Base-by-base conservation (phyloP, 208 protist genomes). In the Hexamita inflata region DNA sequence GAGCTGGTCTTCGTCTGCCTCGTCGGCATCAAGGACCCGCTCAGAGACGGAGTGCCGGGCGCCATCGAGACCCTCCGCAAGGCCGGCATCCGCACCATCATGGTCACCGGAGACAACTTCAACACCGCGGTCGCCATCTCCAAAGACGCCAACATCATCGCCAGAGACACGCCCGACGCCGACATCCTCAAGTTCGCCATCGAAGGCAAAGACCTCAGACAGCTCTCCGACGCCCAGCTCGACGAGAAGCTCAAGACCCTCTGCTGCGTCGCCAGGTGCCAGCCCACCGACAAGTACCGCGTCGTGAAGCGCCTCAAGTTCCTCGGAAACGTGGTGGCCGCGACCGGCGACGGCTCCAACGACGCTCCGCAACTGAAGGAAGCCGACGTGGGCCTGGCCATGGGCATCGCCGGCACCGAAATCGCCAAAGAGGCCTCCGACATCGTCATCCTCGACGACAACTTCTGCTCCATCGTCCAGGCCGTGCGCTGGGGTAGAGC, bases 401-500 rank as follows among this genome's bases (percentile, higher is more conserved):
- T 98, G 94, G 90, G 91, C 38, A 89, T 91, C 38, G 86, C 82
- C 59, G 94, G 93, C 19, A 94, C 92, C 28, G 92, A 94, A 42
- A 87, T 94, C 28, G 91, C 92, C 15, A 90, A 92, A 75, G 82
- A 90, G 75, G 89, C 89, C 11, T 84, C 86, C 29, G 90, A 94
- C 66, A 92, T 94, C 66, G 80, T 94, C 58, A 70, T 98, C 42
- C 77, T 95, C 40, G 94, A 98, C 82, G 91, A 98, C 87, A 96
- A 96, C 82, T 98, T 98, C 70, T 75, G 81, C 13, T 91, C 92
- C 0, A 95, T 98, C 83, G 92, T 96, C 39, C 92, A 88, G 78
- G 87, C 92, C 34, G 90, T 93, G 1, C 89, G 93, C 83, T 97
- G 93, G 92, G 95, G 95, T 39, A 87, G 95, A 45, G 93, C 88